Conservation (phyloP, 495 filamentous ascomycete genomes). For the Acidomyces sp. region DNA sequence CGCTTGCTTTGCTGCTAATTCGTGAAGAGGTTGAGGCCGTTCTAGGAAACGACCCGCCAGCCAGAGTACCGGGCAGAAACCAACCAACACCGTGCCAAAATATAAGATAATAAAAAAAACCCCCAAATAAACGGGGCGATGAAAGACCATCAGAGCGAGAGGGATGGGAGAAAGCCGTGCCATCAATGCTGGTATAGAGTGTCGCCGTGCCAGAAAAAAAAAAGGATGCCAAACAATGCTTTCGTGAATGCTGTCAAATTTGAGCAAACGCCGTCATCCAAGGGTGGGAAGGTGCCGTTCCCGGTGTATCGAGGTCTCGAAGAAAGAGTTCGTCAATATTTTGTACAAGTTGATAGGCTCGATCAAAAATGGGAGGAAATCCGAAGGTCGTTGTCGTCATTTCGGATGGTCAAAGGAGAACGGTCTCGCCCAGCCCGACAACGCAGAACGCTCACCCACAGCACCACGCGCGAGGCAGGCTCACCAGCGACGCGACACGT, state of each 20-base stretch:
- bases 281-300: neutral
- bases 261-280: neutral
- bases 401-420: neutral
- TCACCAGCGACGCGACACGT: conserved; percentile 49
- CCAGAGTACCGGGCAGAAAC: no score
- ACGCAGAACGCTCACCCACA: conserved; percentile 25
- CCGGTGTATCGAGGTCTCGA: neutral
- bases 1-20: no score
- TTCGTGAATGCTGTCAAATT: neutral
- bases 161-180: no score
- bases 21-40: no score
- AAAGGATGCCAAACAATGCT: neutral
- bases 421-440: conserved; percentile 25
- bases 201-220: no score
- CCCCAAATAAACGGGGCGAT: neutral
- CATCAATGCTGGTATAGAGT: no score
- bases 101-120: neutral
- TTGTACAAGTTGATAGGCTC: neutral
- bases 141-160: no score
- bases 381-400: conserved; percentile 7
- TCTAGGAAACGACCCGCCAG: no score
- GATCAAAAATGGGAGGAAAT: conserved; percentile 6
- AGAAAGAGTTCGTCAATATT: conserved; percentile 9
- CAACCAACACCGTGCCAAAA: neutral
- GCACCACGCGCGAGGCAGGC: conserved; percentile 9